Percentiles rank a stretch among this genome's conserved stretches.
Evolutionary conservation across 345 rosid species (phyloP).

Genomic region (Mallotus nudiflorus): DNA sequence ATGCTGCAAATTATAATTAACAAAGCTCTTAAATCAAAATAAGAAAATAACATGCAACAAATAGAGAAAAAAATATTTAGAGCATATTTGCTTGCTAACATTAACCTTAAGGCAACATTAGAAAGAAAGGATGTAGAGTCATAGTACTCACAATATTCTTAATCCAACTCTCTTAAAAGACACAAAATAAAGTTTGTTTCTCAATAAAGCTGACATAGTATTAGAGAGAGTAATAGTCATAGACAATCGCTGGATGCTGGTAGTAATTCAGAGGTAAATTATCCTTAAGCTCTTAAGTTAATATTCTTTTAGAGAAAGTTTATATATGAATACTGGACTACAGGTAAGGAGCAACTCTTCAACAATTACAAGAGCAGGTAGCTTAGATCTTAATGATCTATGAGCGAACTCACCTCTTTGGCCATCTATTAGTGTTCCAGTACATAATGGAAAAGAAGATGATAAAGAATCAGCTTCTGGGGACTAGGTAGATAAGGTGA

Average conservation of each 20-base stretch:
- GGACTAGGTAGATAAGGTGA: conserved; percentile 35
- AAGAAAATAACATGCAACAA: too few species aligned
- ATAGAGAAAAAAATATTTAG: too few species aligned
- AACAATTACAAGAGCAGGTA: conserved; percentile 16
- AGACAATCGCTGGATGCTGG: conserved; percentile 9
- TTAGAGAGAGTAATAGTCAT: conserved; percentile 5
- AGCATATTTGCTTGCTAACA: too few species aligned
- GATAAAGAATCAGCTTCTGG: conserved; percentile 24
- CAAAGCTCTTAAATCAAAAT: too few species aligned
- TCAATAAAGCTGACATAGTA: conserved; percentile 23
- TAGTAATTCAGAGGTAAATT: conserved; percentile 15
- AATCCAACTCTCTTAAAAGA: conserved; percentile 34
- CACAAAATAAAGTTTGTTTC: conserved; percentile 12
- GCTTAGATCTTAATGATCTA: conserved; percentile 32
- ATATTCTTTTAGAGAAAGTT: too few species aligned
- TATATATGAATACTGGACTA: not conserved
- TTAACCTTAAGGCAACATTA: conserved; percentile 32
- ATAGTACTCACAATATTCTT: conserved; percentile 21
- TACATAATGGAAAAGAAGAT: conserved; percentile 30
- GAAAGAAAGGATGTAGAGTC: conserved; percentile 31
- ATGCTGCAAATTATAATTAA: too few species aligned
- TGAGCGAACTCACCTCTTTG: conserved; percentile 24
- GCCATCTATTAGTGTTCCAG: conserved; percentile 3
- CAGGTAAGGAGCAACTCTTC: conserved; percentile 18
- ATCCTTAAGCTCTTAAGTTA: too few species aligned